A percentile compares a stretch with the other conserved stretches of the same genome.
Conservation (phyloP, 306 rosid genomes). For the Glycyrrhiza uralensis region DNA sequence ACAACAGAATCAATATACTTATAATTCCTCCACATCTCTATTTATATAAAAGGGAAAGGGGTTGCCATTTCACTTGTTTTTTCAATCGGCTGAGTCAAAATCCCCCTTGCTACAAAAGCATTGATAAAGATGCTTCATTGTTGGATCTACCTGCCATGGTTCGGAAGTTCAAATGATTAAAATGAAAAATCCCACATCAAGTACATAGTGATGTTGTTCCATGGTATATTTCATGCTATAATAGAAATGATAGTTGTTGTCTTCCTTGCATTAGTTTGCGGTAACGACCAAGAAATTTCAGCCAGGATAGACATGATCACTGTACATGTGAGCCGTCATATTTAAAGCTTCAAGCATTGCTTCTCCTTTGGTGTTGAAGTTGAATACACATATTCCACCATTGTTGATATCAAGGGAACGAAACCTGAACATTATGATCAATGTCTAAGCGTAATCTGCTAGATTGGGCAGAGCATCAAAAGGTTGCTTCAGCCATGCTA, state of each 20-base stretch:
- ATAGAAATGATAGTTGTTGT: neutral
- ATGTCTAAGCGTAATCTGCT: conserved; percentile 4
- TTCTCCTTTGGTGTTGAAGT: conserved; percentile 70
- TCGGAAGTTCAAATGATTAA: neutral
- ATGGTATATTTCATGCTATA: neutral
- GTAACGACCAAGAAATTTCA: conserved; percentile 33
- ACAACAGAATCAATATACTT: neutral
- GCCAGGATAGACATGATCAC: conserved; percentile 57
- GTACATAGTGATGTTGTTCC: neutral
- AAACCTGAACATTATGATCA: conserved; percentile 50
- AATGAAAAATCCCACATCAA: neutral
- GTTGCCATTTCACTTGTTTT: neutral
- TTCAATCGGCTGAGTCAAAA: neutral
- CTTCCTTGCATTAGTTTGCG: neutral
- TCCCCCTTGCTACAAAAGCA: neutral
- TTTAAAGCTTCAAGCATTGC: conserved; percentile 71
- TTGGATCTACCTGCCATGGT: neutral
- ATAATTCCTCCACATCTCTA: neutral
- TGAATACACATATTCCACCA: conserved; percentile 64
- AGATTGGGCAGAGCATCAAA: neutral
- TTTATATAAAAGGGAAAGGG: neutral
- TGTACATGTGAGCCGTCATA: conserved; percentile 70
- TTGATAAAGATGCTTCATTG: no score
- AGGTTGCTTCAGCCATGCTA: neutral
- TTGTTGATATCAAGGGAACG: conserved; percentile 67